These are phyloP conservation scores for Pseudozyma tsukubaensis DNA, from an alignment of 1,284 basidiomycete genomes.

Conservation along the genomic window DNA sequence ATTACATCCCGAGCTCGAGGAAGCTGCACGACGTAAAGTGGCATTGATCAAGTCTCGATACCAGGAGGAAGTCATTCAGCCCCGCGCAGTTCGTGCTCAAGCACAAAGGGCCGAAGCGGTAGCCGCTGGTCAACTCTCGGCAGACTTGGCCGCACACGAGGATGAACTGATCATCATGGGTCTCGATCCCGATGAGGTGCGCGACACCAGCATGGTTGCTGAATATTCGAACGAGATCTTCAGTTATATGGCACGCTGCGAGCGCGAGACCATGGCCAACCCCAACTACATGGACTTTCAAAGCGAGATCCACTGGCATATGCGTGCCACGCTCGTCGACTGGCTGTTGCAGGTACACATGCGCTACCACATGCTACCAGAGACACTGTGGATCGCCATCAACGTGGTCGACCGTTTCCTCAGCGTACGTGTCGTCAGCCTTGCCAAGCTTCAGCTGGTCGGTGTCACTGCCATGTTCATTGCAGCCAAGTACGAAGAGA, in stretches of 20 bases:
- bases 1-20: slow-evolving; percentile 62
- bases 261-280: slow-evolving; percentile 90
- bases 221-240: slow-evolving; percentile 99
- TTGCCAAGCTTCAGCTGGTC: slow-evolving; percentile 76
- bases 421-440: slow-evolving; percentile 74
- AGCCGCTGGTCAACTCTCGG: slow-evolving; percentile 51
- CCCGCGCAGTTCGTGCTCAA: slow-evolving; percentile 52
- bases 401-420: slow-evolving; percentile 77
- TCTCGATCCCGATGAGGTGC: slow-evolving; percentile 74
- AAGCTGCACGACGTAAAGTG: slow-evolving; percentile 59
- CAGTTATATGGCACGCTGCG: slow-evolving; percentile 80
- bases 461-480: slow-evolving; percentile 78
- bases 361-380: slow-evolving; percentile 77
- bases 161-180: slow-evolving; percentile 65
- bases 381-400: slow-evolving; percentile 78
- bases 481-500: slow-evolving; percentile 74
- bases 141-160: slow-evolving; percentile 63
- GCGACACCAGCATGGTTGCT: slow-evolving; percentile 95
- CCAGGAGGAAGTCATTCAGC: slow-evolving; percentile 55
- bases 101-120: slow-evolving; percentile 56
- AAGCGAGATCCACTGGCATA: slow-evolving; percentile 88
- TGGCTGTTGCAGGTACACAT: slow-evolving; percentile 76
- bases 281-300: slow-evolving; percentile 95
- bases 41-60: slow-evolving; percentile 58
- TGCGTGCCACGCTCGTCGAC: slow-evolving; percentile 69